These are phyloP conservation scores for Talaromyces adpressus DNA, from an alignment of 495 filamentous ascomycete genomes.

Conservation along the genomic window DNA sequence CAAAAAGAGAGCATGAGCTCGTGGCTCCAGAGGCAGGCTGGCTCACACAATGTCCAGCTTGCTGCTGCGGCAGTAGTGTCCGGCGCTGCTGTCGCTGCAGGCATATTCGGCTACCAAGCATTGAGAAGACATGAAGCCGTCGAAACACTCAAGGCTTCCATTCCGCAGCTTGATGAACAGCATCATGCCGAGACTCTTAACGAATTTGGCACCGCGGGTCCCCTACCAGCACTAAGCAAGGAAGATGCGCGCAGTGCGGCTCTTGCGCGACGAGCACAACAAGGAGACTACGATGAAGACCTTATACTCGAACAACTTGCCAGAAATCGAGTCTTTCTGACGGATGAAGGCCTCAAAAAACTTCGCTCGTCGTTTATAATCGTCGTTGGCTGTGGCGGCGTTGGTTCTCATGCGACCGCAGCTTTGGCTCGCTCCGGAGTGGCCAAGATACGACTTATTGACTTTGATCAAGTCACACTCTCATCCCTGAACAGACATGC, in stretches of 20 bases:
- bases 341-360: slow-evolving; percentile 66
- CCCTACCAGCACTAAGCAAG: slow-evolving; percentile 45
- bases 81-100: slow-evolving; percentile 63
- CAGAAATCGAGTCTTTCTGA: slow-evolving; percentile 89
- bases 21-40: slow-evolving; percentile 48
- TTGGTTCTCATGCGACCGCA: slow-evolving; percentile 84
- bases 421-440: slow-evolving; percentile 87
- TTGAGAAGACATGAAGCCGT: slow-evolving; percentile 55
- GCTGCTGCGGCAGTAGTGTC: slow-evolving; percentile 70
- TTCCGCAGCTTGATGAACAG: slow-evolving; percentile 47
- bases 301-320: slow-evolving; percentile 94
- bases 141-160: slow-evolving; percentile 63
- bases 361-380: slow-evolving; percentile 79
- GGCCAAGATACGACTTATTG: slow-evolving; percentile 77
- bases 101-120: slow-evolving; percentile 66
- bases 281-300: slow-evolving; percentile 90
- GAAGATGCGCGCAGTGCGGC: slow-evolving; percentile 73
- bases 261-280: slow-evolving; percentile 71
- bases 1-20: slow-evolving; percentile 39
- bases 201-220: slow-evolving; percentile 61
- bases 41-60: slow-evolving; percentile 56
- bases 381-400: slow-evolving; percentile 88
- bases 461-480: slow-evolving; percentile 96
- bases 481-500: slow-evolving; percentile 92
- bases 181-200: slow-evolving; percentile 60